phyloP scores from a whole-genome alignment of 2,329 filamentous ascomycete species.

The Magnaporthiopsis rhizophila region DNA sequence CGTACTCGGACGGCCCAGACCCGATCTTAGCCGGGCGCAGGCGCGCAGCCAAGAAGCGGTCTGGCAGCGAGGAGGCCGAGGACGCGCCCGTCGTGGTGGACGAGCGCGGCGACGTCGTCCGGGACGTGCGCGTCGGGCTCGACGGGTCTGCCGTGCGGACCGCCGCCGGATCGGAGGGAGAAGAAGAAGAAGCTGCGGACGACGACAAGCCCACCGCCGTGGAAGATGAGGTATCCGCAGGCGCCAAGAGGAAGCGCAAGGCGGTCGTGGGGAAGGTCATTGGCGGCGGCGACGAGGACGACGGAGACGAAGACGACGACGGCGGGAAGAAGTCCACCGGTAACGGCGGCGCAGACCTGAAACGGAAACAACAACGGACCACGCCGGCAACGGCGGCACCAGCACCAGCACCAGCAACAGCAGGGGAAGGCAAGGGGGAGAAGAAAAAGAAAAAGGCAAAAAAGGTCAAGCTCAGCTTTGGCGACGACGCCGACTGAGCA shows the following conservation, averaged over 20 bases:
- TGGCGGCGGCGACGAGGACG: constrained; percentile 27
- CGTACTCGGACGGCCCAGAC: constrained; percentile 40
- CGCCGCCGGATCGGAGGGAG: constrained; percentile 17
- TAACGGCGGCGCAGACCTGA: constrained; percentile 21
- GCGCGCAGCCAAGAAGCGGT: constrained; percentile 45
- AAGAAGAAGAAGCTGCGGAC: constrained; percentile 17
- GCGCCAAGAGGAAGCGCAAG: constrained; percentile 46
- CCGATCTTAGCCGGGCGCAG: constrained; percentile 41
- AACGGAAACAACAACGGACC: constrained; percentile 5
- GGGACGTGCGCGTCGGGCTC: constrained; percentile 24
- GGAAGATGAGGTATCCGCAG: constrained; percentile 20
- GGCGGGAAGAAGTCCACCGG: constrained; percentile 7
- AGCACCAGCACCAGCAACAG: constrained; percentile 5
- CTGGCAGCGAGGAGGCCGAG: constrained; percentile 63
- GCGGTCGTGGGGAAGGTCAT: constrained; percentile 37
- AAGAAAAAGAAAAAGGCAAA: constrained; percentile 51
- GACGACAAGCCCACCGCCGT: constrained; percentile 18
- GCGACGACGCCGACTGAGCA: constrained; percentile 40
- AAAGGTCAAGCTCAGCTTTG: constrained; percentile 63
- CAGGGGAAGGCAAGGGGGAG: constrained; percentile 10
- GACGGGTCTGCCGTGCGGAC: constrained; percentile 33
- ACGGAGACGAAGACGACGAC: constrained; percentile 11
- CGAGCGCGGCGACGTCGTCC: constrained; percentile 58
- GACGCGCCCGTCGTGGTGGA: constrained; percentile 70
- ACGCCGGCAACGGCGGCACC: not conserved